Conservation (phyloP, 192 early-diverging fungal species). For the Coemansia sp. region DNA sequence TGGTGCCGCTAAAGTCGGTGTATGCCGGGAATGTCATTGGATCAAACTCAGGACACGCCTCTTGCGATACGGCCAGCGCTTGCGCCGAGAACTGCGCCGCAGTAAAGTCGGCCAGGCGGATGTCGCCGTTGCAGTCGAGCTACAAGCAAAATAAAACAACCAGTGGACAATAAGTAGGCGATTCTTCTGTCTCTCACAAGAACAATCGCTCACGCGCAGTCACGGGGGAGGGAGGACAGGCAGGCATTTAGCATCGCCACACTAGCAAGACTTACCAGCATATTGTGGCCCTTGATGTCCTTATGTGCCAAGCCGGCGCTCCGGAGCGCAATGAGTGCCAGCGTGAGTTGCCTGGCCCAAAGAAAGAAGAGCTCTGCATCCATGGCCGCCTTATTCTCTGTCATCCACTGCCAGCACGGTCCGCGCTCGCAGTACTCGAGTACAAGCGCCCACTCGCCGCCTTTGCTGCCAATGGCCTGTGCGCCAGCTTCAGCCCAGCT, state of each 20-base stretch:
- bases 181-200: not conserved
- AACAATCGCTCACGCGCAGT: slow-evolving; percentile 1
- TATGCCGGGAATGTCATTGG: slow-evolving; percentile 33
- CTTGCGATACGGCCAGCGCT: slow-evolving; percentile 20
- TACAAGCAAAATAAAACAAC: slow-evolving; percentile 13
- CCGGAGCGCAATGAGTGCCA: slow-evolving; percentile 55
- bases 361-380: slow-evolving; percentile 51
- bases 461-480: slow-evolving; percentile 13
- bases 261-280: slow-evolving; percentile 42
- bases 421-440: slow-evolving; percentile 59
- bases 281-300: slow-evolving; percentile 63
- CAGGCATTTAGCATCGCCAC: slow-evolving; percentile 8
- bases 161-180: not conserved
- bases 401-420: slow-evolving; percentile 59
- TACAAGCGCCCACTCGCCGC: slow-evolving; percentile 51
- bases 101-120: slow-evolving; percentile 54
- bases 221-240: not conserved
- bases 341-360: slow-evolving; percentile 58
- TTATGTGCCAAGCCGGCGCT: slow-evolving; percentile 55
- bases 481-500: slow-evolving; percentile 29
- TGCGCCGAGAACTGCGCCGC: slow-evolving; percentile 40
- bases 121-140: slow-evolving; percentile 33
- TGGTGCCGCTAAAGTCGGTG: slow-evolving; percentile 53
- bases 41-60: slow-evolving; percentile 22
- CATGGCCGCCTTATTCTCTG: slow-evolving; percentile 36